These are phyloP conservation scores for Gossypium sturtianum DNA, from an alignment of 345 rosid species.

Conservation along the genomic window DNA sequence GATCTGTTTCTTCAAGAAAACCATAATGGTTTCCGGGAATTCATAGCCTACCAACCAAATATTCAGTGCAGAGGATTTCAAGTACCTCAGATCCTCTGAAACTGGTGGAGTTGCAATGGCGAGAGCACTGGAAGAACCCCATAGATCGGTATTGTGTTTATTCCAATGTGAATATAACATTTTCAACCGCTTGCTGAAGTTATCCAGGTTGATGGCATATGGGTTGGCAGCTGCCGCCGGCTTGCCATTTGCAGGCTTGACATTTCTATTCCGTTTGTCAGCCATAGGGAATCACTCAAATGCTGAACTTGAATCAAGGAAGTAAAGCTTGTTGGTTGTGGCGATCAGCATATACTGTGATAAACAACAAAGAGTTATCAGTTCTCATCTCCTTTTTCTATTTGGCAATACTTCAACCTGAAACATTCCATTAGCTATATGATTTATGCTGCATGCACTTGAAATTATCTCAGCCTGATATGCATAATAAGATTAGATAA, in stretches of 20 bases:
- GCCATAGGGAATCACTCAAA: constrained; percentile 26
- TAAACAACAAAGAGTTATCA: constrained; percentile 5
- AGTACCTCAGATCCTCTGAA: constrained; percentile 39
- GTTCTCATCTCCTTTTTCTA: constrained; percentile 7
- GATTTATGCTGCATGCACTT: neutral
- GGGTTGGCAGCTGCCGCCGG: constrained; percentile 15
- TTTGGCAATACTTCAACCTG: neutral
- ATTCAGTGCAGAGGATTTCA: constrained; percentile 46
- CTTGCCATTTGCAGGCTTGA: constrained; percentile 21
- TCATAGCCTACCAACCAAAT: constrained; percentile 46
- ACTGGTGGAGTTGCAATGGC: constrained; percentile 39
- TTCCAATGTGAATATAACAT: constrained; percentile 42
- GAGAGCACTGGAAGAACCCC: constrained; percentile 33
- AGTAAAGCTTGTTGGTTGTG: neutral
- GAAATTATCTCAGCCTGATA: neutral
- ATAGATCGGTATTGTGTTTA: constrained; percentile 19
- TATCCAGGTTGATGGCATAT: constrained; percentile 32
- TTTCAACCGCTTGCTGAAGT: constrained; percentile 31
- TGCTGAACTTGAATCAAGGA: neutral
- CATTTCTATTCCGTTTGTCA: constrained; percentile 26
- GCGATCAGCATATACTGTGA: constrained; percentile 11
- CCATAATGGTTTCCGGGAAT: constrained; percentile 52
- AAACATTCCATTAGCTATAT: neutral
- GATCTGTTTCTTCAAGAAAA: constrained; percentile 42
- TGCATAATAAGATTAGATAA: neutral